Evolutionary conservation across 306 rosid genomes (phyloP), one percentile per base, ranked within the genome.

Genomic region (Alnus glutinosa): DNA sequence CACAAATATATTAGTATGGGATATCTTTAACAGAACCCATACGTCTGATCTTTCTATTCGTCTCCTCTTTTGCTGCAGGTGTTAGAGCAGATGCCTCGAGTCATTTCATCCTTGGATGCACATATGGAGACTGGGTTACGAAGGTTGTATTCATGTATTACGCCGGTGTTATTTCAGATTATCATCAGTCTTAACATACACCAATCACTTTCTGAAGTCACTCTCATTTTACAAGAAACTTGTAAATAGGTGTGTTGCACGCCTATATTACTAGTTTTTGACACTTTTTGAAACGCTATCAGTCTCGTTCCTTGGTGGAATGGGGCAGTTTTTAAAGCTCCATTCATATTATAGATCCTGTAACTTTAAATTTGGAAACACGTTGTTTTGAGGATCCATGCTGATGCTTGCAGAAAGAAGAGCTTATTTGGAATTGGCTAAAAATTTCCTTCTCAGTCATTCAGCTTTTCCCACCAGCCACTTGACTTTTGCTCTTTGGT

Each of bases 101-200:
- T 95, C 19, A 87, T 95, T 84, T 93, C 97, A 64, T 84, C 94
- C 47, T 80, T 93, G 7, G 97, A 95, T 90, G 99, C 90, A 54
- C 83, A 93, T 69, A 88, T 89, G 90, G 99, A 93, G 74, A 88
- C 67, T 75, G 98, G 96, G 68, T 75, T 93, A 37, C 94, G 88
- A 79, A 92, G 91, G 98, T 95, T 77, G 77, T 81, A 59, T 75
- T 55, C 55, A 55, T 54, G 54, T 68, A 71, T 28, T 23, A 51
- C 55, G 71, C 76, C 3, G 8, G 84, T 80, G 10, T 68, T 68
- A 34, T 64, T 36, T 36, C 12, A 68, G 52, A 68, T 39, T 68
- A 18, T n/a, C 11, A n/a, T 68, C 12, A 44, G 34, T 42, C 50
- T 42, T 68, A n/a, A 73, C 6, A 68, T 49, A 3, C 64, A 46